Base-by-base conservation (phyloP, 306 rosid species). In the Dalbergia oliveri region DNA sequence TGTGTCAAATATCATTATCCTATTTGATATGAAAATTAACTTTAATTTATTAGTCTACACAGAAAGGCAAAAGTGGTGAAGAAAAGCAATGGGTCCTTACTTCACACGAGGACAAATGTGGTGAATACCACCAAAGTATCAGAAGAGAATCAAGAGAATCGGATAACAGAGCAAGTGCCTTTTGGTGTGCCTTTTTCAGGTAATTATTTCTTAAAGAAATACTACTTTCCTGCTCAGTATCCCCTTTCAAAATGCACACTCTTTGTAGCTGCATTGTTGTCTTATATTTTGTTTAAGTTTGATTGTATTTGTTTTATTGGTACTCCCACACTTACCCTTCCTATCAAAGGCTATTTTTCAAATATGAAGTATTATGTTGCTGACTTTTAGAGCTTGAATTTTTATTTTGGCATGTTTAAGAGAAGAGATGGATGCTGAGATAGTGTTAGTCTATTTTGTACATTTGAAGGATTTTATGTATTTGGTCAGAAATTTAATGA, bases 11-110 rank as follows among this genome's bases (percentile, higher is more conserved):
- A 23, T 62, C 15, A 16, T 15, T 69, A 34, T 73, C 83, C 70
- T 64, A 18, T 56, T 79, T 87, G 57, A 65, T 37, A 45, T 75
- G 73, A 68, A 67, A 60, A 19, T 8, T 70, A 56, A 59, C 76
- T 75, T 34, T 7, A 34, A 79, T 45, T 5, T 76, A 78, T 89
- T 63, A 76, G 47, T 78, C 45, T 9, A 73, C 39, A 49, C 89
- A 95, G 99, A 87, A 89, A 90, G 88, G 99, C 97, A 16, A 93
- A 91, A 88, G 88, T 91, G 81, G 79, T 93, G 62, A 58, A 89
- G 63, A 83, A 73, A 79, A 82, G 84, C 87, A 84, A 79, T 80
- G 89, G 64, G 21, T 69, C 81, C 63, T 49, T 87, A 18, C 79
- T 59, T 59, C 77, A 83, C 75, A 50, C 84, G 35, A 73, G 77